Evolutionary conservation across 2,329 filamentous ascomycete species (phyloP).

Genomic region (Teratosphaeria pseudoeucalypti): DNA sequence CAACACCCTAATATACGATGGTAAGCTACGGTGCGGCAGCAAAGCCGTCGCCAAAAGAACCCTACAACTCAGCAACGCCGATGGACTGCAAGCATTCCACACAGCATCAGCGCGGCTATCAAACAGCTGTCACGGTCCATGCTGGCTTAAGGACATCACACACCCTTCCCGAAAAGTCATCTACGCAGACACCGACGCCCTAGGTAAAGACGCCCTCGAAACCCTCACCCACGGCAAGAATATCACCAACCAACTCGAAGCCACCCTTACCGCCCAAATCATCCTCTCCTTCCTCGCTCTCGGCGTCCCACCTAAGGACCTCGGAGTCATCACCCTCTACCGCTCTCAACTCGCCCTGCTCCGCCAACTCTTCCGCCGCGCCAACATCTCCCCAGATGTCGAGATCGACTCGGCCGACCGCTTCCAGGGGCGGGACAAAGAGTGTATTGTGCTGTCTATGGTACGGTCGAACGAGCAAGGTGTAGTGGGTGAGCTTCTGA

Average conservation of each 20-base stretch:
- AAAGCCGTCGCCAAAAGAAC: conserved; percentile 59
- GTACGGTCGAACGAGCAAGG: conserved; percentile 77
- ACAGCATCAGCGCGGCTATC: not conserved
- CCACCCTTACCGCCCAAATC: conserved; percentile 64
- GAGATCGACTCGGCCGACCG: conserved; percentile 97
- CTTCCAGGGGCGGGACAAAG: conserved; percentile 93
- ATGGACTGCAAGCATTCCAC: conserved; percentile 26
- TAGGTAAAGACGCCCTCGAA: conserved; percentile 57
- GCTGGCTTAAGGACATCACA: conserved; percentile 69
- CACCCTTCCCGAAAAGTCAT: conserved; percentile 62
- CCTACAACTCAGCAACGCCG: conserved; percentile 35
- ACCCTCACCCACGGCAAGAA: conserved; percentile 64
- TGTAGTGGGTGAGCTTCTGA: conserved; percentile 79
- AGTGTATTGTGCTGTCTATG: conserved; percentile 75
- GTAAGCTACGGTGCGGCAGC: conserved; percentile 79
- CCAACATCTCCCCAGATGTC: conserved; percentile 44
- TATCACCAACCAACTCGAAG: conserved; percentile 81
- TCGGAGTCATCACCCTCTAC: conserved; percentile 96
- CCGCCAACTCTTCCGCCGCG: conserved; percentile 51
- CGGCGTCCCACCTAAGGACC: conserved; percentile 63
- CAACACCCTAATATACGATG: conserved; percentile 88
- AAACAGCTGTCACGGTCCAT: conserved; percentile 27
- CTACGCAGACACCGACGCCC: conserved; percentile 79
- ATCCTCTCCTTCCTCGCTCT: conserved; percentile 66
- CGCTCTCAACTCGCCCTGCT: conserved; percentile 81